Evolutionary conservation across 257 asterid species (phyloP).

Genomic region (Rhazya stricta): DNA sequence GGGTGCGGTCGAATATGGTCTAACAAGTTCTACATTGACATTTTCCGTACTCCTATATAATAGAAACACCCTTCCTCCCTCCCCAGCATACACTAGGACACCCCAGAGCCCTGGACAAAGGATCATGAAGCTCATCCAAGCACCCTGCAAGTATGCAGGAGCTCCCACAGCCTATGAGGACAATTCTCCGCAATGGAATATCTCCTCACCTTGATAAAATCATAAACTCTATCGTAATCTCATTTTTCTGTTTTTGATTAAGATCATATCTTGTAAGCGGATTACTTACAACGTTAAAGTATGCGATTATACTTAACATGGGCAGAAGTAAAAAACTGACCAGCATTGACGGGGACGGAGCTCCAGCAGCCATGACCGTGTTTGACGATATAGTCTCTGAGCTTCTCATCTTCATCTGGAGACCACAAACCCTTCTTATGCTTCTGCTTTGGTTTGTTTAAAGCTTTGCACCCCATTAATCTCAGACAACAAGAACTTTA

Average conservation of each 20-base stretch:
- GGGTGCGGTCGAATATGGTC: too few species aligned
- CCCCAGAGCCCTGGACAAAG: too few species aligned
- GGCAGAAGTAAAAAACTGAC: slow-evolving; percentile 26
- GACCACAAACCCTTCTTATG: slow-evolving; percentile 86
- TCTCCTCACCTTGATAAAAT: not conserved
- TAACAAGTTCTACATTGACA: not conserved
- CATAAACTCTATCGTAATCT: not conserved
- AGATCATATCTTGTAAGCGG: not conserved
- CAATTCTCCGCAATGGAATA: too few species aligned
- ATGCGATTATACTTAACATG: too few species aligned
- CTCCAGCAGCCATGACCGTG: slow-evolving; percentile 84
- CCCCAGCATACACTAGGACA: too few species aligned
- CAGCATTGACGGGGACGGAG: slow-evolving; percentile 75
- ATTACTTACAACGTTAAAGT: not conserved
- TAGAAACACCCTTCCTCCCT: not conserved
- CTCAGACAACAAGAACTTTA: not conserved
- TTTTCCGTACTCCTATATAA: too few species aligned
- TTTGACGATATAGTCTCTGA: slow-evolving; percentile 45
- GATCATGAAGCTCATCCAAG: too few species aligned
- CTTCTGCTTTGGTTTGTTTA: slow-evolving; percentile 44
- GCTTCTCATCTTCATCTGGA: slow-evolving; percentile 84
- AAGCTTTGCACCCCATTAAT: slow-evolving; percentile 37
- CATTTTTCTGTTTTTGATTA: not conserved
- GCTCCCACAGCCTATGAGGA: too few species aligned
- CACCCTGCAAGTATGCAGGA: too few species aligned